A percentile compares a stretch with the other conserved stretches of the same genome.
Conservation (phyloP, 2,329 filamentous ascomycete species). For the Sarocladiaceae sp. region DNA sequence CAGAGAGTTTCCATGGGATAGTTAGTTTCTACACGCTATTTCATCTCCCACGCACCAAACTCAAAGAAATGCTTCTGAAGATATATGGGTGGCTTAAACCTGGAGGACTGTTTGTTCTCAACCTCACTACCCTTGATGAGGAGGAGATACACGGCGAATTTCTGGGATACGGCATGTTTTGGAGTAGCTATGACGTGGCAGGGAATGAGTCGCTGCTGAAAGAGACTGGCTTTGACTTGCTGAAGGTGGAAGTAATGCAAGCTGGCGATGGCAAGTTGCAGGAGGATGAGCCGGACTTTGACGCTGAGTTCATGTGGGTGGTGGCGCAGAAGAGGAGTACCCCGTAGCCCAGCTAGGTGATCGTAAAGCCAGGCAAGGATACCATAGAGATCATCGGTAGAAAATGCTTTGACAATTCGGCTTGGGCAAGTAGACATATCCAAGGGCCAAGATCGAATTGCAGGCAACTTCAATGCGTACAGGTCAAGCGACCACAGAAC, state of each 20-base stretch:
- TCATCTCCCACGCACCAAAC: not conserved
- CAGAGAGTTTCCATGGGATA: not conserved
- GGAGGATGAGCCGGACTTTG: not conserved
- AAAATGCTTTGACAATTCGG: no score
- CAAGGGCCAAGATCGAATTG: no score
- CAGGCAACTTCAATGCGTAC: no score
- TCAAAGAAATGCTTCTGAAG: not conserved
- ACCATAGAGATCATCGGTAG: no score
- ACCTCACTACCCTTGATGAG: not conserved
- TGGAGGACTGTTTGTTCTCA: not conserved
- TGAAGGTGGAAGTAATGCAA: not conserved
- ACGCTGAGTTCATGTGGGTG: not conserved
- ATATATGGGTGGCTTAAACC: not conserved
- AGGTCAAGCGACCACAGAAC: no score
- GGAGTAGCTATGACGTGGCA: not conserved
- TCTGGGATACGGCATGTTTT: constrained; percentile 1
- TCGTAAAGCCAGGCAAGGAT: no score
- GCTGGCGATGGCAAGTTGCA: not conserved
- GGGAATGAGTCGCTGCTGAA: not conserved
- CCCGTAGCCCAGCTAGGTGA: no score
- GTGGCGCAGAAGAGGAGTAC: not conserved
- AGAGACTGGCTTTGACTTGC: not conserved
- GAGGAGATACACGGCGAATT: not conserved
- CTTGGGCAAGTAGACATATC: no score
- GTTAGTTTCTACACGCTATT: not conserved